Evolutionary conservation across 2,329 filamentous ascomycete species (phyloP), one percentile per base, ranked within the genome.

Genomic region (Nemania abortiva): DNA sequence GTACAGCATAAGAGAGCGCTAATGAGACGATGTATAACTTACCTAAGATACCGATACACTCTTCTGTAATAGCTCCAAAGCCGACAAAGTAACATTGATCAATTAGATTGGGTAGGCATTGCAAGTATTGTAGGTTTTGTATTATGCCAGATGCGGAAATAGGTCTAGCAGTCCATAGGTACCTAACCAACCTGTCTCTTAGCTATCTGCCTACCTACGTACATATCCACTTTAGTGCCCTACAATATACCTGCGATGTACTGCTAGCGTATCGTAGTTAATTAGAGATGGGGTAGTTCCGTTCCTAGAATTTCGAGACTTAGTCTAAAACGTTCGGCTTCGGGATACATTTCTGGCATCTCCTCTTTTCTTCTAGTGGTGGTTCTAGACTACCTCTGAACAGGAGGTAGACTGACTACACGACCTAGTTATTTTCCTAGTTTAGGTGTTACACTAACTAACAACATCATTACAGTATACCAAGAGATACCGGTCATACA

Each of bases 261-360:
- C 22, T 22, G 9, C 56, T 31, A 18, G 42, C 11, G n/a, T 49
- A 49, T 5, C 2, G 22, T 49, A 37, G 27, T 18, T 49, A 20
- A 31, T 34, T 4, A 59, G 42, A 50, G 31, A 50, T 61, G 47
- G 58, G 47, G 58, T 27, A 42, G 31, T 53, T 53, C 47, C 29
- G 42, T 42, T 39, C 39, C 53, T 58, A 47, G 60, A 57, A 22
- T 37, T 27, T 53, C 62, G 53, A 31, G 54, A 53, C 22, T 50
- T 53, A 42, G 9, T 10, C 9, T 63, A 39, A 42, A 65, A 52
- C 62, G 45, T 58, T 18, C n/a, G 11, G n/a, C 22, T 24, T 49
- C 22, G n/a, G 22, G 18, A 49, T 49, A 49, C 18, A 49, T 22
- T 49, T 49, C 47, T 49, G 45, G 54, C 20, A 27, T 61, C 49